Evolutionary conservation across 305 asterid species (phyloP).

Genomic region (Rubia occidens): DNA sequence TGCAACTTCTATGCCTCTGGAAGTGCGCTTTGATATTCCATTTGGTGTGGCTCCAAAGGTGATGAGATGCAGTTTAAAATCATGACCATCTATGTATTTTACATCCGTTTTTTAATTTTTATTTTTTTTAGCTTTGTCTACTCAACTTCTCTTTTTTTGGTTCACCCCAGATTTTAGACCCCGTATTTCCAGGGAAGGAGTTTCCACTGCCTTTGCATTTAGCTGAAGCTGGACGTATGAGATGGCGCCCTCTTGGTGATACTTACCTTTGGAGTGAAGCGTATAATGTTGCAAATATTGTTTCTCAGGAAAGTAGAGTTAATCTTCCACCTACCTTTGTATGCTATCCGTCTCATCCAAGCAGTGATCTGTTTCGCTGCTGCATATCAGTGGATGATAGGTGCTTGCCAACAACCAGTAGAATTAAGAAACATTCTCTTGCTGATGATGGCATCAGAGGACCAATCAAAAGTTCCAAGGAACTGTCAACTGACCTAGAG

Average conservation of each 20-base stretch:
- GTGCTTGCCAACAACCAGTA: conserved; percentile 55
- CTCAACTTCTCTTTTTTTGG: conserved; percentile 12
- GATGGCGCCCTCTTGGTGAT: conserved; percentile 95
- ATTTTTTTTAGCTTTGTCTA: not conserved
- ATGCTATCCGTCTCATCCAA: conserved; percentile 94
- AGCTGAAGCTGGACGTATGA: conserved; percentile 83
- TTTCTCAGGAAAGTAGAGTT: conserved; percentile 64
- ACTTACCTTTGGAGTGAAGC: conserved; percentile 94
- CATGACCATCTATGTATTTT: not conserved
- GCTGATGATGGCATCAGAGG: conserved; percentile 31
- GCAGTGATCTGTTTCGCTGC: conserved; percentile 93
- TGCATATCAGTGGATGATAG: conserved; percentile 64
- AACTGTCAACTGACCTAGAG: conserved; percentile 32
- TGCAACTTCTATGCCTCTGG: conserved; percentile 71
- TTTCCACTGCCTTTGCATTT: conserved; percentile 94
- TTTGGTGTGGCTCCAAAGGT: conserved; percentile 96
- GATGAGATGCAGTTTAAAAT: conserved; percentile 6
- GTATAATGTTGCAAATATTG: conserved; percentile 66
- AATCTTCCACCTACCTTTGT: conserved; percentile 74
- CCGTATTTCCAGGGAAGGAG: conserved; percentile 87
- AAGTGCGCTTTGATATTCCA: conserved; percentile 92
- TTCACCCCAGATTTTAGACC: conserved; percentile 66
- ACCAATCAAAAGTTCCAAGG: conserved; percentile 26
- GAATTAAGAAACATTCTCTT: conserved; percentile 35
- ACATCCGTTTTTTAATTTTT: not conserved